Conservation (phyloP, 495 filamentous ascomycete species). For the Lophiostoma macrostomum region DNA sequence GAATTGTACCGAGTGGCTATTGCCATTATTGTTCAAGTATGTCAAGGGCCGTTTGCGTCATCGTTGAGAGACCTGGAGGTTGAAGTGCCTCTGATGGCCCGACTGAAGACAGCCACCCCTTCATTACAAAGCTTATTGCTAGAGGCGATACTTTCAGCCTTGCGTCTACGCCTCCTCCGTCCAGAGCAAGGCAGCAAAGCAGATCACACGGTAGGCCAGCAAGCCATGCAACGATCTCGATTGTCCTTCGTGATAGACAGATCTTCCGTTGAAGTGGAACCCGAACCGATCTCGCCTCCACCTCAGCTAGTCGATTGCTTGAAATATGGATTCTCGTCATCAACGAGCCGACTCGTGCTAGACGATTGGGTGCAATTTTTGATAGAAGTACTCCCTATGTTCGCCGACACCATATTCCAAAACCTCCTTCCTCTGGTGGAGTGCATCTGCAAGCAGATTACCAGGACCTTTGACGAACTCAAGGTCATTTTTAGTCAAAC, state of each 20-base stretch:
- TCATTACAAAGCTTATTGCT: conserved; percentile 30
- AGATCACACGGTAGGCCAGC: background rate
- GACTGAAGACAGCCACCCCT: conserved; percentile 60
- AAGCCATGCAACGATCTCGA: conserved; percentile 9
- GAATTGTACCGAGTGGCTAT: conserved; percentile 68
- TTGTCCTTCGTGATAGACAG: conserved; percentile 19
- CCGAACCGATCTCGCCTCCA: conserved; percentile 51
- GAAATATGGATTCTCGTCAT: conserved; percentile 72
- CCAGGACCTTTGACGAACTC: conserved; percentile 62
- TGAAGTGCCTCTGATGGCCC: conserved; percentile 68
- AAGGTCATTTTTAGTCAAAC: conserved; percentile 53
- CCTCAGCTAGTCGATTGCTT: conserved; percentile 77
- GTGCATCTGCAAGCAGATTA: conserved; percentile 76
- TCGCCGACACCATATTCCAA: conserved; percentile 79
- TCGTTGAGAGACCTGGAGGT: conserved; percentile 66
- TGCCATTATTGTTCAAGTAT: conserved; percentile 69
- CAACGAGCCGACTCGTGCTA: conserved; percentile 69
- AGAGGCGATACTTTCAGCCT: conserved; percentile 27
- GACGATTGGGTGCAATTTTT: conserved; percentile 90
- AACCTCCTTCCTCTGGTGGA: conserved; percentile 86
- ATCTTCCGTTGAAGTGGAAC: conserved; percentile 13
- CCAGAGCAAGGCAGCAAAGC: background rate
- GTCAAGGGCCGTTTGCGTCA: conserved; percentile 66
- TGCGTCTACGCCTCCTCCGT: conserved; percentile 26
- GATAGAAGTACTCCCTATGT: conserved; percentile 78